A percentile compares a stretch with the other conserved stretches of the same genome.
Conservation (phyloP, 140 eudicot genomes). For the Anethum foeniculum region DNA sequence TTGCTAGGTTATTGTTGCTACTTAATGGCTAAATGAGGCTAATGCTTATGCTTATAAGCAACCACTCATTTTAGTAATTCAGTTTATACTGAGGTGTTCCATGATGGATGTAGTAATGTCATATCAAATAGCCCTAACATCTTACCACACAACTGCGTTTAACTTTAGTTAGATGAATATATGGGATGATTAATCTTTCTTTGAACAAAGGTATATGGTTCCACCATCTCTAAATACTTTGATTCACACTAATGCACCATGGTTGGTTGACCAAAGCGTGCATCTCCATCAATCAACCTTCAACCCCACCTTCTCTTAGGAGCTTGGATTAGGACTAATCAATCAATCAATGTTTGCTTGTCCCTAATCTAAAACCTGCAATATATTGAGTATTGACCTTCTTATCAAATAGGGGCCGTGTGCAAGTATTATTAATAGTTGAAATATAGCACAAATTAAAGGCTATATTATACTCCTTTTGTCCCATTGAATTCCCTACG, state of each 20-base stretch:
- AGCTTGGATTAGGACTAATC: not conserved
- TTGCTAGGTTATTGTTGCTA: not conserved
- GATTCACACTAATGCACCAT: constrained; percentile 1
- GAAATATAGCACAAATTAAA: too few relatives aligned
- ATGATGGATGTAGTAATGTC: not conserved
- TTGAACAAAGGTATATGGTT: not conserved
- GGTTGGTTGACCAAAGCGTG: not conserved
- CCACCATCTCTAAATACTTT: not conserved
- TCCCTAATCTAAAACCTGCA: not conserved
- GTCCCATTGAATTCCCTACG: too few relatives aligned
- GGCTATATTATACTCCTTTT: too few relatives aligned
- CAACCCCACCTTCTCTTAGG: not conserved
- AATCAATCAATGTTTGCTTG: constrained; percentile 1
- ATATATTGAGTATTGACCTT: too few relatives aligned
- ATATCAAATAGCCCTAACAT: not conserved
- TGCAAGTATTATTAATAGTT: too few relatives aligned
- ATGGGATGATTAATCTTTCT: not conserved
- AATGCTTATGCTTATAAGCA: not conserved
- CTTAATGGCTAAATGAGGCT: not conserved
- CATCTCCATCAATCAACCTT: not conserved
- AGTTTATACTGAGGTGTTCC: not conserved
- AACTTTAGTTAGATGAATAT: not conserved
- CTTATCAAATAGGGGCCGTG: too few relatives aligned
- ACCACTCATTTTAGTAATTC: not conserved
- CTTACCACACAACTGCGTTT: not conserved